Conservation (phyloP, 2,329 filamentous ascomycete species). For the Neonectria magnoliae region DNA sequence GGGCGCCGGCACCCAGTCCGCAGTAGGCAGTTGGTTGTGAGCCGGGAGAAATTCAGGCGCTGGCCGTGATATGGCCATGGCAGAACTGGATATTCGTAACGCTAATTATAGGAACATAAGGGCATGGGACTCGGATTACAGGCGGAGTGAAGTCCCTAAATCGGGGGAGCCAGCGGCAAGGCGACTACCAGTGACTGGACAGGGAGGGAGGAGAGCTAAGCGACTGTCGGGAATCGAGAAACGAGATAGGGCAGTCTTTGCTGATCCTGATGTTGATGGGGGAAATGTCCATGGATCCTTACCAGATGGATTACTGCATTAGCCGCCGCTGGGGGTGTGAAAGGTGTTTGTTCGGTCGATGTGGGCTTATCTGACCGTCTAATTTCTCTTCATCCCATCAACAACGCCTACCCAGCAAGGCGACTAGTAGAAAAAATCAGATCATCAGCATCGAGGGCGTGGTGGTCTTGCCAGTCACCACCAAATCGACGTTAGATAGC, state of each 20-base stretch:
- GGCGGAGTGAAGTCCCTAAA: constrained; percentile 12
- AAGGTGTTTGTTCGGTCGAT: constrained; percentile 6
- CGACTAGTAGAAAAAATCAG: constrained; percentile 7
- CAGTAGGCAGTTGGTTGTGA: not conserved
- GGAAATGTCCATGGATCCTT: constrained; percentile 3
- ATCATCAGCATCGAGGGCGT: constrained; percentile 5
- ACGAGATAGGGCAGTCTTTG: too few relatives aligned
- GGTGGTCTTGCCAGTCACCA: not conserved
- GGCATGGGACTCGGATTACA: constrained; percentile 6
- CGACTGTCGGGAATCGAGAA: not conserved
- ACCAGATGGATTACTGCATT: constrained; percentile 13
- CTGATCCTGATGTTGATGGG: constrained; percentile 13
- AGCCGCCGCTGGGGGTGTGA: not conserved
- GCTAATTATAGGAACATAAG: not conserved
- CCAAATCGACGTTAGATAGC: not conserved
- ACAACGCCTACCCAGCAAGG: not conserved
- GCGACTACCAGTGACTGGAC: not conserved
- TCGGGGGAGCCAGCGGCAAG: constrained; percentile 13
- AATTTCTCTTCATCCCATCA: constrained; percentile 16
- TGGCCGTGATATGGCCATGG: not conserved
- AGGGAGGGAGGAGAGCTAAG: not conserved
- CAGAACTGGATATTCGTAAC: constrained; percentile 4
- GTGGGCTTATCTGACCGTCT: not conserved
- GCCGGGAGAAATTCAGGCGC: not conserved
- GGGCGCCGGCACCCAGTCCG: constrained; percentile 1